Evolutionary conservation across 495 filamentous ascomycete species (phyloP).

Genomic region (Penicillium pulvis): DNA sequence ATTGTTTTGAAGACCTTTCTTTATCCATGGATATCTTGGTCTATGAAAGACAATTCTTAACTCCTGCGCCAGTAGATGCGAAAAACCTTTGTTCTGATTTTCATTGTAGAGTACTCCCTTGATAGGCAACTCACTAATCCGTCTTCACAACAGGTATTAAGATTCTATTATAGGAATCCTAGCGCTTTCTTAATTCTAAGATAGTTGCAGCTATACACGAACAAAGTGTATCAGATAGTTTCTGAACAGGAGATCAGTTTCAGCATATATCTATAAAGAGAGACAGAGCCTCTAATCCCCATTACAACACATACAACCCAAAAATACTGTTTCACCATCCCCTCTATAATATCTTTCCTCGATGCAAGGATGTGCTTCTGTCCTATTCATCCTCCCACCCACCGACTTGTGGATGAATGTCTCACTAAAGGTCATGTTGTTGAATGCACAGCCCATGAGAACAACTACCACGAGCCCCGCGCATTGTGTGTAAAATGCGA

Average conservation of each 20-base stretch:
- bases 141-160: not conserved
- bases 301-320: not conserved
- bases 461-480: not conserved
- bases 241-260: not conserved
- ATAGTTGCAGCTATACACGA: not conserved
- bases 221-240: not conserved
- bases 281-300: not conserved
- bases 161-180: not conserved
- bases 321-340: not conserved
- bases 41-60: no score
- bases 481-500: not conserved
- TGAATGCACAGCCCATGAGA: not conserved
- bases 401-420: not conserved
- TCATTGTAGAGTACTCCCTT: not conserved
- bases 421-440: not conserved
- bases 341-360: not conserved
- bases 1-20: no score
- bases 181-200: not conserved
- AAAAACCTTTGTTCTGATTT: not conserved
- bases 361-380: not conserved
- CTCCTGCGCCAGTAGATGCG: not conserved
- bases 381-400: not conserved
- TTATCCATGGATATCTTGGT: no score
- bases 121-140: not conserved
- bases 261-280: not conserved